phyloP scores from a whole-genome alignment of 257 asterid species.

The Nicotiana noctiflora region DNA sequence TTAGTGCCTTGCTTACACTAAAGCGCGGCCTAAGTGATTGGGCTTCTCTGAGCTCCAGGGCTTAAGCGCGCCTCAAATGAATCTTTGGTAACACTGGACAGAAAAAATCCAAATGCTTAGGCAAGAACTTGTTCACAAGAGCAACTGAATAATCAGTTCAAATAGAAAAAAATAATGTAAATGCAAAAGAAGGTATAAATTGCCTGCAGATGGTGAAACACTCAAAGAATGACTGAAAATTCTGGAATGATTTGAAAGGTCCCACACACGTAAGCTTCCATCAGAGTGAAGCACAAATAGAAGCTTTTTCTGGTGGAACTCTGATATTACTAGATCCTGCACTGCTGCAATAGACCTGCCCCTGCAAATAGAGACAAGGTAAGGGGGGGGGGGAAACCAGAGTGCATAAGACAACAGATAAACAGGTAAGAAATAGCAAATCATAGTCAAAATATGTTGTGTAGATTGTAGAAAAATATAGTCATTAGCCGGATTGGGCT shows the following conservation, averaged over 20 bases:
- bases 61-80: too few species aligned
- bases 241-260: constrained; percentile 44
- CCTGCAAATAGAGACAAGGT: constrained; percentile 35
- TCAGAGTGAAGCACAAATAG: constrained; percentile 87
- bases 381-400: neutral
- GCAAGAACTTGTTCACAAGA: neutral
- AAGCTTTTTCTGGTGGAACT: constrained; percentile 45
- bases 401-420: neutral
- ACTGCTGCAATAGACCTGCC: constrained; percentile 54
- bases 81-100: neutral
- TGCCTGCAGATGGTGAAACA: constrained; percentile 46
- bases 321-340: constrained; percentile 63
- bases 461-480: neutral
- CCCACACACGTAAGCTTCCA: constrained; percentile 85
- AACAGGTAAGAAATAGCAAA: neutral
- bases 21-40: too few species aligned
- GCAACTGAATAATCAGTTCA: neutral
- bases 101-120: neutral
- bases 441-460: neutral
- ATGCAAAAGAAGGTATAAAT: constrained; percentile 16
- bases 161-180: neutral
- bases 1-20: too few species aligned
- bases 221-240: constrained; percentile 55
- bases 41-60: too few species aligned
- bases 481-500: neutral